Percentiles rank a stretch among this genome's conserved stretches.
Evolutionary conservation across 148 eudicot genomes (phyloP).

Genomic region (Rhododendron ovatum): DNA sequence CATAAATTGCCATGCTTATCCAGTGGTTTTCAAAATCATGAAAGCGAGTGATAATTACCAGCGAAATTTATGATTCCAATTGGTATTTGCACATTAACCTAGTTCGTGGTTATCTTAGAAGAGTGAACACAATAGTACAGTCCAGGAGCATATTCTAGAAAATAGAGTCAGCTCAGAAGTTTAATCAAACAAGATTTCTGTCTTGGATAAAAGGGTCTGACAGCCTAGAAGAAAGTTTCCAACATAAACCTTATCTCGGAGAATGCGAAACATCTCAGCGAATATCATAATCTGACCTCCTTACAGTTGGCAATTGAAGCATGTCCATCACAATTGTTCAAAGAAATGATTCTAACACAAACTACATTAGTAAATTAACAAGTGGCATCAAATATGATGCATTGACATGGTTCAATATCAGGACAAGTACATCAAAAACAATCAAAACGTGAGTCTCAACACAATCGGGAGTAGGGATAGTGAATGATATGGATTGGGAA

Average conservation of each 20-base stretch:
- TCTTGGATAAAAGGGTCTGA: not conserved
- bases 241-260: not conserved
- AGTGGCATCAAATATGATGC: not conserved
- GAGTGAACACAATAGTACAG: not conserved
- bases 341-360: not conserved
- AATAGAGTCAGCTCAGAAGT: not conserved
- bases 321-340: not conserved
- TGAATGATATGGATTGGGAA: not conserved
- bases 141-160: not conserved
- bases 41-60: not conserved
- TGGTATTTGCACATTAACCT: not conserved
- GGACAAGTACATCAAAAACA: not conserved
- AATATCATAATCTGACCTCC: not conserved
- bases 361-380: not conserved
- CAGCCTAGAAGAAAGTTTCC: not conserved
- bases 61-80: not conserved
- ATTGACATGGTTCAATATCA: not conserved
- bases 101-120: not conserved
- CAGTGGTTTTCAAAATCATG: not conserved
- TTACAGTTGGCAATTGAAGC: not conserved
- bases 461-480: not conserved
- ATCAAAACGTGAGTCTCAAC: not conserved
- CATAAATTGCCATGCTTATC: not conserved
- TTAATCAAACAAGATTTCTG: not conserved
- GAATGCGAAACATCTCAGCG: not conserved